A percentile compares a stretch with the other conserved stretches of the same genome.
Conservation (phyloP, 768 basidiomycete species). For the Daedaleopsis sinensis region DNA sequence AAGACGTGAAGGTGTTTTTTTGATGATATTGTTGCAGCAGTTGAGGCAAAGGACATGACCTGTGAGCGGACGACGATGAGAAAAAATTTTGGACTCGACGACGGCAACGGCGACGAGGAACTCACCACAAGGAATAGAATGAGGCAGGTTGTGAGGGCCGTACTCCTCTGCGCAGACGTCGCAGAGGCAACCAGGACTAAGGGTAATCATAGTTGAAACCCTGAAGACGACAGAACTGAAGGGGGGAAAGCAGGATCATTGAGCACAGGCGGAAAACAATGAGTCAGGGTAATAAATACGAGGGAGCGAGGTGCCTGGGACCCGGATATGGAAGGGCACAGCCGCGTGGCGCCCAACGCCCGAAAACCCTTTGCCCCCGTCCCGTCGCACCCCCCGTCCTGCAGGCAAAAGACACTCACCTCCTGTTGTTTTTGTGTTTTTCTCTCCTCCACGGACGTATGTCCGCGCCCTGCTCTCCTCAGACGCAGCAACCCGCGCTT, state of each 20-base stretch:
- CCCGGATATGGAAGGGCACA: constrained; percentile 23
- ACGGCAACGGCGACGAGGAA: constrained; percentile 19
- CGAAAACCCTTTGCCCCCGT: constrained; percentile 25
- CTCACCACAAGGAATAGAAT: constrained; percentile 83
- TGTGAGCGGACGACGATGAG: constrained; percentile 33
- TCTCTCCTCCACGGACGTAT: constrained; percentile 23
- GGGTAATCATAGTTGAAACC: constrained; percentile 67
- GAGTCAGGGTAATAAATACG: constrained; percentile 32
- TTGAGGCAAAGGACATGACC: constrained; percentile 80
- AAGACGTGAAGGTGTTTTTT: constrained; percentile 74
- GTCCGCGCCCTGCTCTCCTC: constrained; percentile 21
- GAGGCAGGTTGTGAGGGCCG: constrained; percentile 71
- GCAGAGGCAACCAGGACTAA: constrained; percentile 81
- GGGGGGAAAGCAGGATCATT: constrained; percentile 32
- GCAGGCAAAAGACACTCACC: constrained; percentile 20
- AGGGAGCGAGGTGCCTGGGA: constrained; percentile 23
- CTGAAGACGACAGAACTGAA: constrained; percentile 28
- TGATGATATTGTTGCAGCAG: constrained; percentile 80
- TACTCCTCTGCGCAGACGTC: constrained; percentile 91
- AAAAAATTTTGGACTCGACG: constrained; percentile 29
- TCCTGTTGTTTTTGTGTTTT: constrained; percentile 17
- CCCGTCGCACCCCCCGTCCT: constrained; percentile 1
- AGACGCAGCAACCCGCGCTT: constrained; percentile 29
- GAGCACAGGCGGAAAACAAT: constrained; percentile 27
- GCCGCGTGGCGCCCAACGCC: constrained; percentile 13